These are phyloP conservation scores for Allomyces macrogynus DNA, from an alignment of 192 early-diverging fungal species.

Conservation along the genomic window DNA sequence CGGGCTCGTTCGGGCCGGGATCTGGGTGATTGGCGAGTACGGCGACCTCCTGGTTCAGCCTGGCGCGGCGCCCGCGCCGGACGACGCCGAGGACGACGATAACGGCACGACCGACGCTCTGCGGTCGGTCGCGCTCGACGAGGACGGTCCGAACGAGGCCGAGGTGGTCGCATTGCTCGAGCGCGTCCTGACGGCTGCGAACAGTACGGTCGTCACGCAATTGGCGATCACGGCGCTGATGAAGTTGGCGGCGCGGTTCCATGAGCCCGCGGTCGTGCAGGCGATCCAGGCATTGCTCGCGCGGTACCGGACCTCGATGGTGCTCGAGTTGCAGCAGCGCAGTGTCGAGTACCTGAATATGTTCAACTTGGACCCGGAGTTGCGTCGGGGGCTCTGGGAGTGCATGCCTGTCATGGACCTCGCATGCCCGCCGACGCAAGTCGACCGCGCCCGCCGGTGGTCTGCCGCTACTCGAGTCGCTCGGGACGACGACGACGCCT, in stretches of 20 bases:
- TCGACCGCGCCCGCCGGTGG: neutral
- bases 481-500: conserved; percentile 1
- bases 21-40: conserved; percentile 94
- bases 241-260: conserved; percentile 72
- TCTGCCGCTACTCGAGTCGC: conserved; percentile 1
- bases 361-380: conserved; percentile 41
- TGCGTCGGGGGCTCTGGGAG: conserved; percentile 62
- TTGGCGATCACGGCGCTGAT: conserved; percentile 70
- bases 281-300: conserved; percentile 38
- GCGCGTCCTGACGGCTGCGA: conserved; percentile 54
- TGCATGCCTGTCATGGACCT: conserved; percentile 53
- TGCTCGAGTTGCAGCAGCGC: conserved; percentile 86
- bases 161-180: conserved; percentile 58
- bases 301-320: conserved; percentile 43
- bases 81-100: neutral
- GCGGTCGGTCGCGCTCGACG: neutral
- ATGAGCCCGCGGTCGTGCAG: conserved; percentile 16
- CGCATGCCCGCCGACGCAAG: neutral
- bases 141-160: conserved; percentile 20
- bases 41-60: conserved; percentile 61
- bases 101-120: too few relatives aligned
- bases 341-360: conserved; percentile 75
- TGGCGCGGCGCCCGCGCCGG: neutral
- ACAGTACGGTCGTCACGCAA: conserved; percentile 54
- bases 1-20: conserved; percentile 69